Evolutionary conservation across 495 filamentous ascomycete species (phyloP).

Genomic region (Xylaria sp.): DNA sequence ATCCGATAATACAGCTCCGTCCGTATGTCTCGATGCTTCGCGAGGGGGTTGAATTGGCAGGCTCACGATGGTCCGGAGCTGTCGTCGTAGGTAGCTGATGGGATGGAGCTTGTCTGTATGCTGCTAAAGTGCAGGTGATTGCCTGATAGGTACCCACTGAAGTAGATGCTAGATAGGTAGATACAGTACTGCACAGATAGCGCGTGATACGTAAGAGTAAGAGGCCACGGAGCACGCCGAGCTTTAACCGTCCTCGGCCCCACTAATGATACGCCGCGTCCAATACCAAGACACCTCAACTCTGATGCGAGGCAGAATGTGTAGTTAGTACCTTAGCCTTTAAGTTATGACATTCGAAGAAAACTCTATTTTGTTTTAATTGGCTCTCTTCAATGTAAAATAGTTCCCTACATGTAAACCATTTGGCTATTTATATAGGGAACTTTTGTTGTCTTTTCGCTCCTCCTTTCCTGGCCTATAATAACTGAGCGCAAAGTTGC

Average conservation of each 20-base stretch:
- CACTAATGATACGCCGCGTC: background rate
- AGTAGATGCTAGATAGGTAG: too few species aligned
- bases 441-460: background rate
- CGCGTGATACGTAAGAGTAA: background rate
- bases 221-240: slow-evolving; percentile 26
- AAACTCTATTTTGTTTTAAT: too few species aligned
- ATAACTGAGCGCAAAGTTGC: too few species aligned
- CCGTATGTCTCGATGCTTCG: background rate
- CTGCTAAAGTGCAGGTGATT: slow-evolving; percentile 18
- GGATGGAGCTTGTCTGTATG: background rate
- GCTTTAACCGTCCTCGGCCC: slow-evolving; percentile 18
- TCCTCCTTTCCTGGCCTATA: too few species aligned
- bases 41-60: background rate
- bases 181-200: background rate
- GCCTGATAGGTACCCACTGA: slow-evolving; percentile 2
- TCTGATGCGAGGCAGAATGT: background rate
- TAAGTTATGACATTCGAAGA: background rate
- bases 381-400: too few species aligned
- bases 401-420: too few species aligned
- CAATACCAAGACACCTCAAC: background rate
- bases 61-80: slow-evolving; percentile 1
- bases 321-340: background rate
- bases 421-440: too few species aligned
- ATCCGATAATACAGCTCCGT: background rate
- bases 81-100: slow-evolving; percentile 13